A percentile compares a stretch with the other conserved stretches of the same genome.
Evolutionary conservation across 2,329 filamentous ascomycete species (phyloP).

Genomic region (Trichoderma sp.): DNA sequence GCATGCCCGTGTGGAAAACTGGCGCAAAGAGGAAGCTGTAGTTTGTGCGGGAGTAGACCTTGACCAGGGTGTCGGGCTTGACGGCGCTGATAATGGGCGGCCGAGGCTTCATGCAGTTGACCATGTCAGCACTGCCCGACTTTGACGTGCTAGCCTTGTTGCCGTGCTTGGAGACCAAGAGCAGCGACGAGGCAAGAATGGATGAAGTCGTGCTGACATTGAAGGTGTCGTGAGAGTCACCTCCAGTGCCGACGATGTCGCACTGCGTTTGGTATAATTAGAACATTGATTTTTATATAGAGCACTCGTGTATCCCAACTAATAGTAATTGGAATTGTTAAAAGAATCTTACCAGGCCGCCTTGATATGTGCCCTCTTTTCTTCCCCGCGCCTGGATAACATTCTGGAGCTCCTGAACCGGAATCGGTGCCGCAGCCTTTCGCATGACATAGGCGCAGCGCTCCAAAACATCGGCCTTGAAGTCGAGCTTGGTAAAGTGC

Average conservation of each 20-base stretch:
- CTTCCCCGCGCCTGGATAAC: conserved; percentile 59
- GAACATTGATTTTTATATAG: neutral
- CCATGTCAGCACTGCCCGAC: conserved; percentile 89
- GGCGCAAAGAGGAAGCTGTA: conserved; percentile 96
- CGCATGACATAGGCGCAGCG: conserved; percentile 84
- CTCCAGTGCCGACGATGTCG: conserved; percentile 96
- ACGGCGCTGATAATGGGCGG: conserved; percentile 73
- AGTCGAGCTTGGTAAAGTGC: conserved; percentile 85
- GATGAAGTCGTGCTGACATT: conserved; percentile 96
- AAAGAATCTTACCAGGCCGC: conserved; percentile 68
- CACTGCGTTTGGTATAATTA: conserved; percentile 43
- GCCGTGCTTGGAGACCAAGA: conserved; percentile 90
- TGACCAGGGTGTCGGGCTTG: conserved; percentile 64
- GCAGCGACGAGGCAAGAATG: conserved; percentile 80
- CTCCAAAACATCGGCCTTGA: conserved; percentile 79
- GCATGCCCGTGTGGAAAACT: conserved; percentile 94
- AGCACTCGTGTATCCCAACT: conserved; percentile 18
- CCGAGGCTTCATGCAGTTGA: conserved; percentile 69
- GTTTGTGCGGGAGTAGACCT: conserved; percentile 76
- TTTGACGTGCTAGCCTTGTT: conserved; percentile 94
- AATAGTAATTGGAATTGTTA: neutral
- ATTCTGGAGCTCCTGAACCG: conserved; percentile 57
- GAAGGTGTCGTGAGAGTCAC: conserved; percentile 95
- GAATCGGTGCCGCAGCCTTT: conserved; percentile 69
- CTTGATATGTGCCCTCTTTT: conserved; percentile 70